Evolutionary conservation across 2,329 filamentous ascomycete species (phyloP).

Genomic region (Zymoseptoria crescenta): DNA sequence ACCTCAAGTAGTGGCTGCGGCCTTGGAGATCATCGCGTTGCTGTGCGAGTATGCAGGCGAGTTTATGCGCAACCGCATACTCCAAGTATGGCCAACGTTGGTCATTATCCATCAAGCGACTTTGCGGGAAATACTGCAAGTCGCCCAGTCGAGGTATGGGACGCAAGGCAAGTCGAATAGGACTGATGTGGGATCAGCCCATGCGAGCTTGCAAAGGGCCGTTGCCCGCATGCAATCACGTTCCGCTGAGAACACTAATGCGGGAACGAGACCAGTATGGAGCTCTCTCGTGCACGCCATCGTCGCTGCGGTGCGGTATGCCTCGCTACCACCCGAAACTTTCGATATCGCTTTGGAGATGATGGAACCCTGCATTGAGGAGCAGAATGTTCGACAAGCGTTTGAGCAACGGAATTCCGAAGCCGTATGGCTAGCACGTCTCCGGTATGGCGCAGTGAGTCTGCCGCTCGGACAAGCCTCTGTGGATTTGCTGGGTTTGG

Average conservation of each 20-base stretch:
- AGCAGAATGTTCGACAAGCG: slow-evolving; percentile 44
- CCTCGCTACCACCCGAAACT: slow-evolving; percentile 57
- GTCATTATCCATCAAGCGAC: slow-evolving; percentile 17
- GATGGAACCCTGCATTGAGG: slow-evolving; percentile 37
- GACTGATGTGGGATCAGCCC: background rate
- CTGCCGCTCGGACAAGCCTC: background rate
- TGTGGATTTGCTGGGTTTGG: background rate
- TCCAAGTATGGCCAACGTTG: slow-evolving; percentile 56
- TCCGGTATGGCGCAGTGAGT: slow-evolving; percentile 11
- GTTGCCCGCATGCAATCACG: slow-evolving; percentile 14
- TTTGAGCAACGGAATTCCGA: slow-evolving; percentile 62
- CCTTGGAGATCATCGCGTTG: slow-evolving; percentile 59
- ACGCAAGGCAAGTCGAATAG: background rate
- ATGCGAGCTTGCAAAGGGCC: slow-evolving; percentile 7
- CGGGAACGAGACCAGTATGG: slow-evolving; percentile 58
- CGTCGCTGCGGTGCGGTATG: slow-evolving; percentile 52
- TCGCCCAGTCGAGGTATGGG: background rate
- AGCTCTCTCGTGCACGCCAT: slow-evolving; percentile 54
- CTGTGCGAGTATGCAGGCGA: slow-evolving; percentile 68
- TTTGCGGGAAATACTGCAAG: slow-evolving; percentile 8
- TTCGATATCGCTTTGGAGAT: slow-evolving; percentile 65
- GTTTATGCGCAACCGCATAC: slow-evolving; percentile 70
- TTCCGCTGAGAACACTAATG: slow-evolving; percentile 38
- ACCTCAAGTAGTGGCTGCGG: slow-evolving; percentile 60
- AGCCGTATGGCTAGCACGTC: slow-evolving; percentile 64